phyloP scores from a whole-genome alignment of 805 yeast genomes.

The Myxozyma sirexii region DNA sequence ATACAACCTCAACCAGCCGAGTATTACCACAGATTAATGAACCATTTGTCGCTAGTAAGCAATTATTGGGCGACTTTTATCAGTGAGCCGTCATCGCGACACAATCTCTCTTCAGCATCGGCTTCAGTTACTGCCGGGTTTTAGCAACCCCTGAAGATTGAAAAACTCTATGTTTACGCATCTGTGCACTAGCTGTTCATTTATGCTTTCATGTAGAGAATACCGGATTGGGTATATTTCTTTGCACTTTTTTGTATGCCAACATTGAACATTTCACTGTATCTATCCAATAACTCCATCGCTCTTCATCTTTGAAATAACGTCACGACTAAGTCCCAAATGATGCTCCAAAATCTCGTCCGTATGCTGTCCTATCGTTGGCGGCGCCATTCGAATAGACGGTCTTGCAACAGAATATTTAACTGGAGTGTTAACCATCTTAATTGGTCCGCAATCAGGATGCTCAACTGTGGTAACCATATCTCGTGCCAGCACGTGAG shows the following conservation, averaged over 20 bases:
- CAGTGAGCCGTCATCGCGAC: no score
- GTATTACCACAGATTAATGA: background rate
- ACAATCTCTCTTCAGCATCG: no score
- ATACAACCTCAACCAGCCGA: background rate
- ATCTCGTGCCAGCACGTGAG: conserved; percentile 45
- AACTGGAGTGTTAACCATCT: conserved; percentile 46
- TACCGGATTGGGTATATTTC: no score
- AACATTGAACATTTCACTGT: no score
- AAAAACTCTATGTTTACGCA: background rate
- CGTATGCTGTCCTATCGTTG: conserved; percentile 47
- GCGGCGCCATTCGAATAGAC: conserved; percentile 44
- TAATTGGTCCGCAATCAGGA: conserved; percentile 43
- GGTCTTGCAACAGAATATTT: conserved; percentile 46
- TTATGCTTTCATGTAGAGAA: background rate
- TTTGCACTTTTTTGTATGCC: no score
- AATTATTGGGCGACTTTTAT: no score
- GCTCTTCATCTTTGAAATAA: conserved; percentile 35
- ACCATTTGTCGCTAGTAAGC: no score
- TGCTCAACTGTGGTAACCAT: conserved; percentile 46
- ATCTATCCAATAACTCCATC: conserved; percentile 39
- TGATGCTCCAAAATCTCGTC: conserved; percentile 39
- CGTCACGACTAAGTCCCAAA: conserved; percentile 21
- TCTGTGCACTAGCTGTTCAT: background rate
- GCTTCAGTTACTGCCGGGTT: no score
- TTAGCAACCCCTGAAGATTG: background rate